Base-by-base conservation (phyloP, 345 rosid genomes). In the Passiflora organensis region DNA sequence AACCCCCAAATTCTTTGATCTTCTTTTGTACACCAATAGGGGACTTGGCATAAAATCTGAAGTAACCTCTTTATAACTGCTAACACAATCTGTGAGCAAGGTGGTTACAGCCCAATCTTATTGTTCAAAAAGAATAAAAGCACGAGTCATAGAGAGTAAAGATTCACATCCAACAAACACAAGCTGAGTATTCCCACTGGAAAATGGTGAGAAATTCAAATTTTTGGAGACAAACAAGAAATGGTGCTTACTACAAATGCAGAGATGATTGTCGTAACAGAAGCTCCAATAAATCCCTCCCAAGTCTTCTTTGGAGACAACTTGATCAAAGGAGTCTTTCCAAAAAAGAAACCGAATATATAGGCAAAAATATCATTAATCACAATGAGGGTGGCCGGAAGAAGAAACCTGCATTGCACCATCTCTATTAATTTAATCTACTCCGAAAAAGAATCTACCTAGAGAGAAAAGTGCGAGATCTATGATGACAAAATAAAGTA, bases 271-370 rank as follows among this genome's bases (percentile, higher is more conserved):
- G 99, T 93, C 36, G 95, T 73, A 48, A 93, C 75, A 60, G 95
- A 89, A 37, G 94, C 99, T 63, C 99, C 97, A 21, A 86, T 85
- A 69, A 93, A 93, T 25, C 97, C 99, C 60, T 93, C 99, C 99
- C 97, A 93, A 46, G 97, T 93, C 78, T 93, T 89, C 85, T 93
- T 93, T 17, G 97, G 97, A 63, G 97, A 89, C 62, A 93, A 78
- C 75, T 89, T 86, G 76, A 93, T 93, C 72, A 93, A 72, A 1
- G 95, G 99, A 14, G 97, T 93, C 83, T 73, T 80, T 62, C 99
- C 99, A 55, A 93, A 93, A 78, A 93, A 93, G 91, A 93, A 93
- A 69, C 99, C 95, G 46, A 77, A 78, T 59, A 89, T 59, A 66
- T 89, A 89, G 24, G 99, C 97, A 32, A 82, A 83, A 60, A 86